phyloP scores from a whole-genome alignment of 2,329 filamentous ascomycete genomes.

The Penicillium sp. region DNA sequence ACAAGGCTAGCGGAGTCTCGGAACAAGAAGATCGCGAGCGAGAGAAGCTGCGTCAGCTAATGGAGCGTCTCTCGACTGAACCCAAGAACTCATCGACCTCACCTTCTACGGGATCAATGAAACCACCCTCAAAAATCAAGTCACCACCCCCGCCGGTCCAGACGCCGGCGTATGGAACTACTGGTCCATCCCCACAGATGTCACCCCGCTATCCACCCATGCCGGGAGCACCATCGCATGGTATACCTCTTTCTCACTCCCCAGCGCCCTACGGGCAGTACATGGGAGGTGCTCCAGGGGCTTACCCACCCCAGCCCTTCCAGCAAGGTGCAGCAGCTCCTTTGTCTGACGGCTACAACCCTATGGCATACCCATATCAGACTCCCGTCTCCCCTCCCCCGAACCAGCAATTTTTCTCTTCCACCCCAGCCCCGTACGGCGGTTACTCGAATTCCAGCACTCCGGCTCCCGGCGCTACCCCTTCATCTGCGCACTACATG shows the following conservation, averaged over 20 bases:
- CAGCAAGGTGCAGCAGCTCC: slow-evolving; percentile 43
- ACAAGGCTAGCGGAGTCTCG: slow-evolving; percentile 59
- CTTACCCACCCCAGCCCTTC: slow-evolving; percentile 35
- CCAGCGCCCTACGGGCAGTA: slow-evolving; percentile 39
- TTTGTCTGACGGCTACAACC: slow-evolving; percentile 47
- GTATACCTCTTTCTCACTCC: slow-evolving; percentile 34
- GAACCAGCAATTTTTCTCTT: slow-evolving; percentile 39
- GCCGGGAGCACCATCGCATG: slow-evolving; percentile 19
- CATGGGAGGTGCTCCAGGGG: slow-evolving; percentile 23
- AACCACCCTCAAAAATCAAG: slow-evolving; percentile 45
- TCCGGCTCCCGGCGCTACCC: slow-evolving; percentile 23
- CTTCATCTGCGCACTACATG: slow-evolving; percentile 46
- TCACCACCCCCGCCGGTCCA: slow-evolving; percentile 37
- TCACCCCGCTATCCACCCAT: slow-evolving; percentile 37
- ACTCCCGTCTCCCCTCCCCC: slow-evolving; percentile 44
- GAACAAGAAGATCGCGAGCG: slow-evolving; percentile 73
- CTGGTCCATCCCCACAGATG: slow-evolving; percentile 42
- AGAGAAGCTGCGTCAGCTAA: slow-evolving; percentile 78
- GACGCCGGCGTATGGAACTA: slow-evolving; percentile 30
- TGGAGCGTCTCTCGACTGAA: slow-evolving; percentile 94
- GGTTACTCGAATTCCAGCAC: slow-evolving; percentile 36
- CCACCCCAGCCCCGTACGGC: slow-evolving; percentile 33
- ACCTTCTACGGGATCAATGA: slow-evolving; percentile 42
- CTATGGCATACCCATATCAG: slow-evolving; percentile 49
- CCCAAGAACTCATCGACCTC: slow-evolving; percentile 34